Conservation (phyloP, 352 stramenopile species). For the Phytophthora cryptogea region DNA sequence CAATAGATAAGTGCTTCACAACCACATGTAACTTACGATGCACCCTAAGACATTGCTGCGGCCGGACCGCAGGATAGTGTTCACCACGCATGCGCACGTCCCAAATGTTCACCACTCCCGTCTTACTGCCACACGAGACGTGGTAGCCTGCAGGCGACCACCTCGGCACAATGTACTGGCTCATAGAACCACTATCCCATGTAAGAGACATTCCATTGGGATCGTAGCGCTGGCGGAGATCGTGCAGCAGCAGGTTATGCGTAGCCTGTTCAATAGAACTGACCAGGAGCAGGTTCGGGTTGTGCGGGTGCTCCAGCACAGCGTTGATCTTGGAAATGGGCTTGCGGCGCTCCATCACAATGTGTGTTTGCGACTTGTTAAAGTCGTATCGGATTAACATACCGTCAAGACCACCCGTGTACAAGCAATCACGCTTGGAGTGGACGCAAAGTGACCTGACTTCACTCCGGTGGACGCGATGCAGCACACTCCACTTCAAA, state of each 20-base stretch:
- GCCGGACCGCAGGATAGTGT: slow-evolving; percentile 56
- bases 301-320: slow-evolving; percentile 82
- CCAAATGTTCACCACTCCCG: slow-evolving; percentile 74
- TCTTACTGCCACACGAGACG: slow-evolving; percentile 74
- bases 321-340: slow-evolving; percentile 88
- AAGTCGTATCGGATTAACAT: slow-evolving; percentile 77
- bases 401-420: slow-evolving; percentile 75
- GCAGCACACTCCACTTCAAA: slow-evolving; percentile 71
- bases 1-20: neutral
- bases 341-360: slow-evolving; percentile 74
- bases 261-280: slow-evolving; percentile 68
- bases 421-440: slow-evolving; percentile 66
- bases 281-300: slow-evolving; percentile 78
- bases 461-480: slow-evolving; percentile 79
- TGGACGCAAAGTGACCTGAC: slow-evolving; percentile 79
- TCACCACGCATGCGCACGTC: slow-evolving; percentile 73
- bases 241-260: slow-evolving; percentile 77
- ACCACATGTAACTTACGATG: slow-evolving; percentile 63
- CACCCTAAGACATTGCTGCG: slow-evolving; percentile 73
- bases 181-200: slow-evolving; percentile 71
- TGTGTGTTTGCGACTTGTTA: slow-evolving; percentile 40
- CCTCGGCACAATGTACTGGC: slow-evolving; percentile 84
- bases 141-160: slow-evolving; percentile 77
- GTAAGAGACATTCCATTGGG: slow-evolving; percentile 63
- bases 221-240: slow-evolving; percentile 65